These are phyloP conservation scores for Striga hermonthica DNA, from an alignment of 305 asterid genomes.

Conservation along the genomic window DNA sequence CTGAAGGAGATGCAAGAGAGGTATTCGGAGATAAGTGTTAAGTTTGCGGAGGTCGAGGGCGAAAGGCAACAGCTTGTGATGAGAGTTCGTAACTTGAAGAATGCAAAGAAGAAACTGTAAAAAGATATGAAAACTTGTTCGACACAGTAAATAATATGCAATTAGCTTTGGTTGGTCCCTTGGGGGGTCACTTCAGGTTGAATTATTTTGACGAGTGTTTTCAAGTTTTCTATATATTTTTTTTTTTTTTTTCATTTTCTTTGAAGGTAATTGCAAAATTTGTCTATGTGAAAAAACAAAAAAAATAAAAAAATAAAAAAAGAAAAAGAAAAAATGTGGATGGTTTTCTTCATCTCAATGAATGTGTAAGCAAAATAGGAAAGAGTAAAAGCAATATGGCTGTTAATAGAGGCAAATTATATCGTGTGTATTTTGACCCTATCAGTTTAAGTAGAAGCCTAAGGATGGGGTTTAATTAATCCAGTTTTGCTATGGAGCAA, in stretches of 20 bases:
- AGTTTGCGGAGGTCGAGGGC: conserved; percentile 97
- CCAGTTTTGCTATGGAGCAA: too few species aligned
- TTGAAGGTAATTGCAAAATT: conserved; percentile 5
- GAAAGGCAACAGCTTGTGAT: conserved; percentile 93
- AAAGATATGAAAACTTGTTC: conserved; percentile 21
- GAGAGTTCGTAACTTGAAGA: conserved; percentile 75
- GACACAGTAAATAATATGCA: conserved; percentile 28
- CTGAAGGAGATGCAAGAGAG: conserved; percentile 90
- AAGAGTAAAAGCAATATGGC: conserved; percentile 9
- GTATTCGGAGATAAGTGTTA: conserved; percentile 90
- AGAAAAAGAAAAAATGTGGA: conserved; percentile 10
- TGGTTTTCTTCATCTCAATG: conserved; percentile 31
- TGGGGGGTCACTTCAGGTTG: conserved; percentile 17
- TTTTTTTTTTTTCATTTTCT: not conserved
- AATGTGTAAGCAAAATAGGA: conserved; percentile 30
- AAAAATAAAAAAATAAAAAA: too few species aligned
- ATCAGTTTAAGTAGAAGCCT: too few species aligned
- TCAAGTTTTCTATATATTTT: conserved; percentile 28
- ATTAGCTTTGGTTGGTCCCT: conserved; percentile 28
- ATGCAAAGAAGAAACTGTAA: conserved; percentile 46
- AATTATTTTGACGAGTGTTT: conserved; percentile 38
- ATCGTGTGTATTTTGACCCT: too few species aligned
- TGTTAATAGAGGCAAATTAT: too few species aligned
- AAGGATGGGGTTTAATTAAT: too few species aligned
- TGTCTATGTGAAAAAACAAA: too few species aligned